Evolutionary conservation across 2,329 filamentous ascomycete genomes (phyloP).

Genomic region (Cordyceps javanica): DNA sequence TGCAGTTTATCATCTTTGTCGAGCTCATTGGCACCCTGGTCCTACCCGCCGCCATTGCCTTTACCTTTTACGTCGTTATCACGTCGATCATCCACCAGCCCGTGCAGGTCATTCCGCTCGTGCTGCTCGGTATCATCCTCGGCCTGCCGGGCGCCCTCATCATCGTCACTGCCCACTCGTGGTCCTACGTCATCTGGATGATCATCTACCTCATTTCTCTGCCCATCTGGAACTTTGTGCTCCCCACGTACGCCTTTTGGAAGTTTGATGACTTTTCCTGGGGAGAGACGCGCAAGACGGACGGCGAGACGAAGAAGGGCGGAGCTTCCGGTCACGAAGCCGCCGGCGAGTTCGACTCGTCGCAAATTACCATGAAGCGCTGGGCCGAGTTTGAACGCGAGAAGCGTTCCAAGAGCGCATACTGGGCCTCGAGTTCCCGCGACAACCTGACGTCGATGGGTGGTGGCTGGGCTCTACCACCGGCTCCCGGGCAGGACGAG

Average conservation of each 20-base stretch:
- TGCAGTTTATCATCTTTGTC: constrained; percentile 98
- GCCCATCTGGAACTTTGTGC: constrained; percentile 95
- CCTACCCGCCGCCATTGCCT: constrained; percentile 89
- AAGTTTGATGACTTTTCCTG: constrained; percentile 99
- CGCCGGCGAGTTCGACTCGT: constrained; percentile 95
- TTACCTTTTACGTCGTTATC: constrained; percentile 94
- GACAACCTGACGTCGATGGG: constrained; percentile 40
- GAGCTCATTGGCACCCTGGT: constrained; percentile 93
- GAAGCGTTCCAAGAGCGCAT: constrained; percentile 43
- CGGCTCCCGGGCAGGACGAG: constrained; percentile 38
- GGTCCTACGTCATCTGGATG: constrained; percentile 95
- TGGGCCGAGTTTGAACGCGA: constrained; percentile 92
- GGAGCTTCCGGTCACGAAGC: constrained; percentile 83
- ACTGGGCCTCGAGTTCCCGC: constrained; percentile 42
- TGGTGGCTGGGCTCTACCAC: constrained; percentile 38
- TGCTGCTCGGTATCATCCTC: constrained; percentile 83
- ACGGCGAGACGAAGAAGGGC: constrained; percentile 64
- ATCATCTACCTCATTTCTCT: constrained; percentile 88
- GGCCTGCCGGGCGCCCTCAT: constrained; percentile 91
- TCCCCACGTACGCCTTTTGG: constrained; percentile 94
- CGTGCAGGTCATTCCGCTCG: constrained; percentile 81
- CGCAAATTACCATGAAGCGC: constrained; percentile 98
- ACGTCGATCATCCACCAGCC: constrained; percentile 73
- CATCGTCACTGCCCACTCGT: constrained; percentile 85
- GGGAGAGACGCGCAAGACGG: constrained; percentile 96